Evolutionary conservation across 1,284 basidiomycete species (phyloP), one percentile per base, ranked within the genome.

Genomic region (Moesziomyces sp.): DNA sequence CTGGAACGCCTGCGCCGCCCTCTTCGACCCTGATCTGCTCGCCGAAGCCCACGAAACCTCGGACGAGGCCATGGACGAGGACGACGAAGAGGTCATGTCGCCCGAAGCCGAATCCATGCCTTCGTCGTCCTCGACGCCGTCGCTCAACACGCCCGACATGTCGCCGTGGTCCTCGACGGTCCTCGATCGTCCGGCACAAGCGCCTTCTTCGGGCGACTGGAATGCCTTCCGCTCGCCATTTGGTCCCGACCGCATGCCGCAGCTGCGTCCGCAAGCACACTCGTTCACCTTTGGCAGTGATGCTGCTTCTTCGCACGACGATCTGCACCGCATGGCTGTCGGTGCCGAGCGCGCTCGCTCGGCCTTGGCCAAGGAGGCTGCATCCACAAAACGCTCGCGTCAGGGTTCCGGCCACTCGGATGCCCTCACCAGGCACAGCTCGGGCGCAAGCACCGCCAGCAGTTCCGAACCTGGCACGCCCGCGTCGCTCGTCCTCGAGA

Each of bases 381-480:
- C 44, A 21, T 50, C 70, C 0, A 26, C 52, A n/a, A 72, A 58
- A 24, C 69, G 65, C 51, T 43, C 52, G 24, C 66, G 66, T 44
- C 66, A 69, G 49, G 51, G 66, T 45, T 69, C 62, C 10, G 58
- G 60, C 30, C 51, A 65, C 40, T 69, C 60, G 8, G 62, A 66
- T 24, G 28, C 50, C 11, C 51, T 60, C 9, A 53, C 65, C 10
- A 50, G 24, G 9, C 61, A 64, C 60, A 76, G 76, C 52, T 78
- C 77, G 21, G 63, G 60, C 19, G 64, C 65, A 5, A 79, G 80
- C 49, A 77, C 77, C 19, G 67, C 72, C 1, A 79, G 70, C 50
- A 67, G 74, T 46, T 74, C 71, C 24, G 78, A 80, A 40, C 80
- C 78, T 4, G 75, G 72, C 43, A 81, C 80, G 7, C 78, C 80